Evolutionary conservation across 108 stramenopile species (phyloP).

Genomic region (Discostella stelligeroides): DNA sequence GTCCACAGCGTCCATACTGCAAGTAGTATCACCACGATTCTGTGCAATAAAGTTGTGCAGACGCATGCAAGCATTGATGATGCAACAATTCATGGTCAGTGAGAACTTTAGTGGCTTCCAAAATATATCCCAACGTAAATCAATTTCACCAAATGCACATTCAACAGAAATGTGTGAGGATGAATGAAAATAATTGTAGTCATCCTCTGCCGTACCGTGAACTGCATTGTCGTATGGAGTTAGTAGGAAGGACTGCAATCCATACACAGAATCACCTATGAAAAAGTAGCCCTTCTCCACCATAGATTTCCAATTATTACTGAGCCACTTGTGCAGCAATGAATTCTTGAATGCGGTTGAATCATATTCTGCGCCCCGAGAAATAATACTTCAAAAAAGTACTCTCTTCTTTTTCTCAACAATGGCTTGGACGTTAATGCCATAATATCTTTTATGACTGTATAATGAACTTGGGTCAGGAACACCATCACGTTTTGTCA

Average conservation of each 20-base stretch:
- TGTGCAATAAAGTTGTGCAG: slow-evolving; percentile 44
- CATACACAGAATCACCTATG: slow-evolving; percentile 27
- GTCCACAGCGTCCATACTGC: too few species aligned
- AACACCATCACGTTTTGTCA: too few species aligned
- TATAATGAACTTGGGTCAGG: slow-evolving; percentile 34
- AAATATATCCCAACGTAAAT: too few species aligned
- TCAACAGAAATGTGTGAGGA: slow-evolving; percentile 26
- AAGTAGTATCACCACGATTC: slow-evolving; percentile 8
- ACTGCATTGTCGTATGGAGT: slow-evolving; percentile 11
- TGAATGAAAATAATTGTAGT: slow-evolving; percentile 31
- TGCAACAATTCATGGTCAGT: slow-evolving; percentile 3
- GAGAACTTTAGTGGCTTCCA: slow-evolving; percentile 29
- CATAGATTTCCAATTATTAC: background rate
- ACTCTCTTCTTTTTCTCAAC: slow-evolving; percentile 24
- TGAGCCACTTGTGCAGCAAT: slow-evolving; percentile 5
- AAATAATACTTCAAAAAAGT: slow-evolving; percentile 8
- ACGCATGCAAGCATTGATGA: slow-evolving; percentile 30
- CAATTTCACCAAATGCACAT: slow-evolving; percentile 52
- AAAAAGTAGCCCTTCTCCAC: slow-evolving; percentile 8
- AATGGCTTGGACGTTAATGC: slow-evolving; percentile 31
- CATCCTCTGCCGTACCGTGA: slow-evolving; percentile 18
- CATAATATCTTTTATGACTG: slow-evolving; percentile 43
- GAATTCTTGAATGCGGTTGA: slow-evolving; percentile 30
- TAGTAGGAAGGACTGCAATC: too few species aligned
- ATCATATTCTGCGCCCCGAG: slow-evolving; percentile 21